These are phyloP conservation scores for Geotrichum candidum DNA, from an alignment of 1,139 yeast genomes.

Conservation along the genomic window DNA sequence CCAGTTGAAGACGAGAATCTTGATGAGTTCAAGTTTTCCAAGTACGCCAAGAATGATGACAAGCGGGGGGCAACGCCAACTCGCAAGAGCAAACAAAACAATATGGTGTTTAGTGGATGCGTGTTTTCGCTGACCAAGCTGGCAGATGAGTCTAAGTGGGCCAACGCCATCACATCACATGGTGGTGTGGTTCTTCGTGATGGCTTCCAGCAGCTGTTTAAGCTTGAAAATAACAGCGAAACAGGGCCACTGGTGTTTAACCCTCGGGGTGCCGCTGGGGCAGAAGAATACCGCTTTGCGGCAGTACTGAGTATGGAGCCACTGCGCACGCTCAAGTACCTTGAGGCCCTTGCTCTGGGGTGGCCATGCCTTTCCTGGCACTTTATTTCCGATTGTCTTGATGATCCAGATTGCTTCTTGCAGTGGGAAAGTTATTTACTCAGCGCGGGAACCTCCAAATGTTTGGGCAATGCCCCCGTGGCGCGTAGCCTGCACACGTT, in stretches of 20 bases:
- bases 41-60: background rate
- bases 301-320: constrained; percentile 57
- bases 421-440: constrained; percentile 55
- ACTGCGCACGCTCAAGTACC: constrained; percentile 65
- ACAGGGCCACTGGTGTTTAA: background rate
- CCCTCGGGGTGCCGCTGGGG: background rate
- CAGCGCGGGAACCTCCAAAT: constrained; percentile 62
- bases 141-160: constrained; percentile 36
- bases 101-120: constrained; percentile 38
- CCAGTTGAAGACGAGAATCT: constrained; percentile 1
- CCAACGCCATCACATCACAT: constrained; percentile 38
- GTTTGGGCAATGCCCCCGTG: constrained; percentile 27
- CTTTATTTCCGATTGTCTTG: constrained; percentile 53
- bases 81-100: background rate
- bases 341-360: constrained; percentile 80
- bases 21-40: background rate
- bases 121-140: constrained; percentile 39
- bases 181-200: constrained; percentile 52
- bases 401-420: constrained; percentile 28
- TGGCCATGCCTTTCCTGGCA: constrained; percentile 76
- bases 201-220: constrained; percentile 39
- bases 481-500: constrained; percentile 25
- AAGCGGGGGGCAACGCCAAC: background rate
- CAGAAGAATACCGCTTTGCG: background rate
- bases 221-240: background rate